These are phyloP conservation scores for Cladosporium sphaerospermum DNA, from an alignment of 2,329 filamentous ascomycete species.

Conservation along the genomic window DNA sequence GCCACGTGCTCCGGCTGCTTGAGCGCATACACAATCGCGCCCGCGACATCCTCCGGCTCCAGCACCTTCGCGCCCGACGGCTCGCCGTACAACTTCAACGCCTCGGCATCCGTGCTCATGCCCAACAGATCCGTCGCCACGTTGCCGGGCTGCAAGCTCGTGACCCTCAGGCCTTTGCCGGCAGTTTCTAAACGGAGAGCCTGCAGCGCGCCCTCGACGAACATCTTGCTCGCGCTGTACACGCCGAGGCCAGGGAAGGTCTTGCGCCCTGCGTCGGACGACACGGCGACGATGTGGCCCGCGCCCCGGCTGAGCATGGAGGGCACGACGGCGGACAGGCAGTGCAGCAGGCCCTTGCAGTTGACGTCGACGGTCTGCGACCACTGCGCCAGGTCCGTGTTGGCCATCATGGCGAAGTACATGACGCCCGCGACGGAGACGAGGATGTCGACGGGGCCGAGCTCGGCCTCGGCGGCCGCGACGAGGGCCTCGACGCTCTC, in stretches of 20 bases:
- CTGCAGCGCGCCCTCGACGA: slow-evolving; percentile 77
- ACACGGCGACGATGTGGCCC: slow-evolving; percentile 74
- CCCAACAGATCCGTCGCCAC: slow-evolving; percentile 64
- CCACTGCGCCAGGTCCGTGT: slow-evolving; percentile 67
- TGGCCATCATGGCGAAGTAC: slow-evolving; percentile 86
- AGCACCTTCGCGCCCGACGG: slow-evolving; percentile 69
- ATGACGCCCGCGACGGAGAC: slow-evolving; percentile 76
- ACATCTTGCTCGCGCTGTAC: slow-evolving; percentile 79
- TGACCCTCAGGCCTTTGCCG: slow-evolving; percentile 65
- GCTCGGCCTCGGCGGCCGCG: slow-evolving; percentile 50
- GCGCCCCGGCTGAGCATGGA: slow-evolving; percentile 62
- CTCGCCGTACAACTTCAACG: slow-evolving; percentile 71
- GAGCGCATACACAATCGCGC: slow-evolving; percentile 66
- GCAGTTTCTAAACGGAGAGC: slow-evolving; percentile 68
- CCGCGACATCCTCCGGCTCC: slow-evolving; percentile 66
- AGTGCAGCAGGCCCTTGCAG: slow-evolving; percentile 75
- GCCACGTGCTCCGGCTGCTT: slow-evolving; percentile 68
- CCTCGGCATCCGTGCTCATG: slow-evolving; percentile 71
- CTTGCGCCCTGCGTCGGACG: slow-evolving; percentile 74
- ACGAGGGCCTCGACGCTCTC: slow-evolving; percentile 62
- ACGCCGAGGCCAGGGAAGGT: slow-evolving; percentile 76
- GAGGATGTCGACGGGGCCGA: slow-evolving; percentile 72
- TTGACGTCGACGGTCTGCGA: slow-evolving; percentile 78
- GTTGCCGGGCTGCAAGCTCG: slow-evolving; percentile 71
- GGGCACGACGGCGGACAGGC: slow-evolving; percentile 62